Evolutionary conservation across 352 stramenopile genomes (phyloP).

Genomic region (Phytopythium mirpurense): DNA sequence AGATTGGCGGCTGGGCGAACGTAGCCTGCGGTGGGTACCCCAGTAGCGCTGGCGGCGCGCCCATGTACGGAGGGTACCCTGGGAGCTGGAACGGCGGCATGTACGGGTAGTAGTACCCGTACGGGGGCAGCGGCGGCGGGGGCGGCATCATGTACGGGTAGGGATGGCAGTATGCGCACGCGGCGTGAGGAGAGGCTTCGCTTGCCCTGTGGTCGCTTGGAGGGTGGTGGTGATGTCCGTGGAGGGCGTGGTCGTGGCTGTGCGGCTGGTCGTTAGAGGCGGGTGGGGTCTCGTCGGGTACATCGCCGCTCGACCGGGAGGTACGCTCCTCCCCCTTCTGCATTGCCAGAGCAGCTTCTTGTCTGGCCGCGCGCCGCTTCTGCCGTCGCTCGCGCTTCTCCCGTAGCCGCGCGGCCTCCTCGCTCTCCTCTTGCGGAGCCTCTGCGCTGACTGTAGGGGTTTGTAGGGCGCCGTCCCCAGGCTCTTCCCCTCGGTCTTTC

Average conservation of each 20-base stretch:
- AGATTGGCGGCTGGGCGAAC: constrained; percentile 13
- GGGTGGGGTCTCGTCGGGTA: neutral
- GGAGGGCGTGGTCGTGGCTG: neutral
- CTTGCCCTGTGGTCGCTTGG: neutral
- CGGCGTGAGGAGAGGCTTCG: constrained; percentile 1
- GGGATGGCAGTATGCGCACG: constrained; percentile 13
- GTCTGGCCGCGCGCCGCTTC: constrained; percentile 23
- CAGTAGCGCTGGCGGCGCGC: constrained; percentile 1
- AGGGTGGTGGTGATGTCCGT: neutral
- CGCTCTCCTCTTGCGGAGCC: neutral
- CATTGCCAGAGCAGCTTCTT: constrained; percentile 30
- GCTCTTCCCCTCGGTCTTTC: neutral
- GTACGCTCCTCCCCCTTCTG: constrained; percentile 17
- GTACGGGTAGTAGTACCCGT: constrained; percentile 38
- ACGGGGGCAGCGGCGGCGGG: constrained; percentile 17
- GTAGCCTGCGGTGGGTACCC: constrained; percentile 22
- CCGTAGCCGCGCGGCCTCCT: constrained; percentile 14
- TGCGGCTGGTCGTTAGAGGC: neutral
- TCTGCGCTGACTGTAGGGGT: neutral
- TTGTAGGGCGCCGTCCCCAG: neutral
- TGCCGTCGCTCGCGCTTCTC: constrained; percentile 32
- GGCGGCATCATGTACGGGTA: constrained; percentile 35
- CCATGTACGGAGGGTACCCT: constrained; percentile 11
- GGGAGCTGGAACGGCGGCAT: constrained; percentile 20
- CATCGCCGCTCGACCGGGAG: neutral